These are phyloP conservation scores for Eucalyptus sideroxylon DNA, from an alignment of 345 rosid genomes.

Conservation along the genomic window DNA sequence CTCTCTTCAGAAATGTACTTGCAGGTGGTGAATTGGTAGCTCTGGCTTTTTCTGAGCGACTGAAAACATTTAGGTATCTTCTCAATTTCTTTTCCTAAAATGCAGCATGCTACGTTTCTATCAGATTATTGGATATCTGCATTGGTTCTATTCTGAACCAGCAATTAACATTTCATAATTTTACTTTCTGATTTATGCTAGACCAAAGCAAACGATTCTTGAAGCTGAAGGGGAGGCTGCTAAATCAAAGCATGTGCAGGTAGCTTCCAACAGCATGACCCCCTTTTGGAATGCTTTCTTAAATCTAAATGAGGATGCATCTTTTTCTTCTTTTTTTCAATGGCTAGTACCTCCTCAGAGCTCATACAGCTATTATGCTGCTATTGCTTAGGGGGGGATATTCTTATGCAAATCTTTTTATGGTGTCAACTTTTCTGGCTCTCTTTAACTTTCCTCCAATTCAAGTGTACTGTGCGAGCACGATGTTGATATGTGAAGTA, in stretches of 20 bases:
- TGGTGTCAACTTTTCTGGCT: not conserved
- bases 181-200: constrained; percentile 13
- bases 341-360: not conserved
- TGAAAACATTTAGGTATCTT: constrained; percentile 67
- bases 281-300: not conserved
- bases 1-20: constrained; percentile 58
- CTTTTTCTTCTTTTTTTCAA: not conserved
- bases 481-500: not conserved
- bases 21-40: constrained; percentile 87
- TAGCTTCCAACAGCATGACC: not conserved
- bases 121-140: not conserved
- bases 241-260: constrained; percentile 65
- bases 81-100: not conserved
- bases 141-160: not conserved
- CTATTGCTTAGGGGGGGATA: not conserved
- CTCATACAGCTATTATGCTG: not conserved
- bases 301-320: not conserved
- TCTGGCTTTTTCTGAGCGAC: constrained; percentile 82
- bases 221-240: constrained; percentile 96
- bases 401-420: not conserved
- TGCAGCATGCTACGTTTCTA: not conserved
- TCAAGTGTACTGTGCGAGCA: not conserved
- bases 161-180: not conserved
- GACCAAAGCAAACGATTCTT: constrained; percentile 94
- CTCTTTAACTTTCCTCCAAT: not conserved